Evolutionary conservation across 169 alveolate genomes (phyloP).

Genomic region (Plasmodium adleri): DNA sequence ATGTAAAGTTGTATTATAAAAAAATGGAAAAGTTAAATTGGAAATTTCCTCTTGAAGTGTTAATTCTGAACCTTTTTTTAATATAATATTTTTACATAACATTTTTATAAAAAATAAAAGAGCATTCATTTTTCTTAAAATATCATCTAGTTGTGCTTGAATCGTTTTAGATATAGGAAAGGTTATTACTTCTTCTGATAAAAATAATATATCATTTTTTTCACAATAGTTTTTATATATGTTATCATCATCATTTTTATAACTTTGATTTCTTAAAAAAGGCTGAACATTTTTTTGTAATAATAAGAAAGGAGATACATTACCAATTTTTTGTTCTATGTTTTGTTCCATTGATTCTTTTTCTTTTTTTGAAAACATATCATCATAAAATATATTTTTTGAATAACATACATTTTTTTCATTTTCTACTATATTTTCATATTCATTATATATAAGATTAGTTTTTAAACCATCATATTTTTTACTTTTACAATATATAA

Average conservation of each 20-base stretch:
- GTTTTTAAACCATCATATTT: background rate
- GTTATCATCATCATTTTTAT: background rate
- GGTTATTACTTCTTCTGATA: conserved; percentile 1
- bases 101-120: conserved; percentile 36
- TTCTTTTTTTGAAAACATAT: background rate
- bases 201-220: conserved; percentile 1
- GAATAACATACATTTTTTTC: conserved; percentile 4
- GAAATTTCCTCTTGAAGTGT: conserved; percentile 44
- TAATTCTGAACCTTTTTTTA: conserved; percentile 53
- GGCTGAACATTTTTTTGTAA: conserved; percentile 12
- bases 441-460: background rate
- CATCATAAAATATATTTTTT: background rate
- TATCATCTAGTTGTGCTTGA: conserved; percentile 38
- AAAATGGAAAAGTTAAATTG: conserved; percentile 52
- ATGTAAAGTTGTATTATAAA: conserved; percentile 49
- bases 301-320: background rate
- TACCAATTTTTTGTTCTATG: no score
- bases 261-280: background rate
- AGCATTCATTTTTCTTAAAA: conserved; percentile 26
- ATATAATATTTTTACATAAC: conserved; percentile 22
- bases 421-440: background rate
- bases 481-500: conserved; percentile 8
- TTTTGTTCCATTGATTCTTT: background rate
- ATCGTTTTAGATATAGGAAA: conserved; percentile 2
- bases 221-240: background rate